Evolutionary conservation across 208 protist species (phyloP).

Genomic region (Crithidia acanthocephali): DNA sequence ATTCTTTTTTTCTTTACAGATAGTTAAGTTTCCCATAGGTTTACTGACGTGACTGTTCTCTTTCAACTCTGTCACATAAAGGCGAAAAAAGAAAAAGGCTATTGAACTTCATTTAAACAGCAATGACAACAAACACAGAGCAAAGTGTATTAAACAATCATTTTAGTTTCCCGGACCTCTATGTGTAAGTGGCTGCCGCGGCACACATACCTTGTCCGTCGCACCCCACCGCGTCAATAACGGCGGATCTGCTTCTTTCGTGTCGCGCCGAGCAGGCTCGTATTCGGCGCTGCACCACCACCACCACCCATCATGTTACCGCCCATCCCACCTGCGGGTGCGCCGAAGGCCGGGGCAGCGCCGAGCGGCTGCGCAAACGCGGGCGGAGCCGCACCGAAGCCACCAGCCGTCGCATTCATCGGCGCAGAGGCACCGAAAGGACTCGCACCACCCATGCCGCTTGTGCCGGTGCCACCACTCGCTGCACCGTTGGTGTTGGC

Average conservation of each 20-base stretch:
- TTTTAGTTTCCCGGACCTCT: no score
- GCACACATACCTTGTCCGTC: no score
- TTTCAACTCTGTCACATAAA: no score
- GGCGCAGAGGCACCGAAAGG: neutral
- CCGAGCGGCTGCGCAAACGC: slow-evolving; percentile 26
- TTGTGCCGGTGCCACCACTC: neutral
- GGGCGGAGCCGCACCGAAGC: slow-evolving; percentile 20
- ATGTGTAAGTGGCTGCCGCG: no score
- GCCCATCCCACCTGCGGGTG: neutral
- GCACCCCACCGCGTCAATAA: neutral
- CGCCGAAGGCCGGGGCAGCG: neutral
- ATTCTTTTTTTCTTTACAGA: no score
- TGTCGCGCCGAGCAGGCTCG: slow-evolving; percentile 9
- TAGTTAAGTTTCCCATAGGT: no score
- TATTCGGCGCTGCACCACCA: neutral
- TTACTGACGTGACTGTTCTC: no score
- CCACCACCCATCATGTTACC: neutral
- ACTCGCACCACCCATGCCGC: neutral
- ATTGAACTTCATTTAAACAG: no score
- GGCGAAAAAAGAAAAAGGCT: no score
- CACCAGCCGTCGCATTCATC: neutral
- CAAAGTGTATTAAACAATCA: no score
- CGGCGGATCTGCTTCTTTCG: neutral
- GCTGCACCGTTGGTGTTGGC: neutral
- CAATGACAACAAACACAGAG: no score